These are phyloP conservation scores for Malassezia sp. DNA, from an alignment of 1,284 basidiomycete genomes.

Conservation along the genomic window DNA sequence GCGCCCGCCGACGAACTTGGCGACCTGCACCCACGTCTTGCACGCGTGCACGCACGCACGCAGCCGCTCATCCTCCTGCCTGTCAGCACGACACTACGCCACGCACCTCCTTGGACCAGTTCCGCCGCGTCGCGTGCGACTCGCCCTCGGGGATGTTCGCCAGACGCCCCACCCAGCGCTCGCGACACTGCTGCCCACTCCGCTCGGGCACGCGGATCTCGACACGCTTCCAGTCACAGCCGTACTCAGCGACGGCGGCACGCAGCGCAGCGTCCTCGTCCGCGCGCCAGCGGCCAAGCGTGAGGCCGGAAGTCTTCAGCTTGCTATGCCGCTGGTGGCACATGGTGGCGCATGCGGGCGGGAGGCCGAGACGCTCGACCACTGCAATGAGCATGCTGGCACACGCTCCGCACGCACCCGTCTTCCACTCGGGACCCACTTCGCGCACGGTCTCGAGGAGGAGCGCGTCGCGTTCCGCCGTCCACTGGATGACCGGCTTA, in stretches of 20 bases:
- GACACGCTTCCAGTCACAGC: conserved; percentile 16
- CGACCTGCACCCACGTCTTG: conserved; percentile 16
- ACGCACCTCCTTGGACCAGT: conserved; percentile 12
- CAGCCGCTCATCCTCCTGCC: conserved; percentile 16
- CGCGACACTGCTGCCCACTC: conserved; percentile 17
- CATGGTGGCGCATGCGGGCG: background rate
- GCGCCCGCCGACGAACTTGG: conserved; percentile 11
- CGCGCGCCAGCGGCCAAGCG: conserved; percentile 13
- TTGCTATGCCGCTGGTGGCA: conserved; percentile 16
- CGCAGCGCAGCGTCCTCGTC: conserved; percentile 14
- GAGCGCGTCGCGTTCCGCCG: conserved; percentile 6
- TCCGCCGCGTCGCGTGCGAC: conserved; percentile 11
- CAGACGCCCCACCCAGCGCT: conserved; percentile 17
- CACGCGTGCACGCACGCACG: conserved; percentile 11
- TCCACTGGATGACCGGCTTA: conserved; percentile 12
- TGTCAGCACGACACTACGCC: too few relatives aligned
- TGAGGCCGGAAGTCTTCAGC: conserved; percentile 6
- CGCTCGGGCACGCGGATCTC: conserved; percentile 14
- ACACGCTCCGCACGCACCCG: background rate
- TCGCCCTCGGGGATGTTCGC: conserved; percentile 17
- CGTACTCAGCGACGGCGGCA: conserved; percentile 13
- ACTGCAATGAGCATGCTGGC: conserved; percentile 2
- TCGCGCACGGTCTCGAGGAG: conserved; percentile 5
- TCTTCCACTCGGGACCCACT: conserved; percentile 10
- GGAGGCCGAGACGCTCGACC: conserved; percentile 1